Evolutionary conservation across 495 filamentous ascomycete species (phyloP), one percentile per base, ranked within the genome.

Genomic region (Neurospora sp.): DNA sequence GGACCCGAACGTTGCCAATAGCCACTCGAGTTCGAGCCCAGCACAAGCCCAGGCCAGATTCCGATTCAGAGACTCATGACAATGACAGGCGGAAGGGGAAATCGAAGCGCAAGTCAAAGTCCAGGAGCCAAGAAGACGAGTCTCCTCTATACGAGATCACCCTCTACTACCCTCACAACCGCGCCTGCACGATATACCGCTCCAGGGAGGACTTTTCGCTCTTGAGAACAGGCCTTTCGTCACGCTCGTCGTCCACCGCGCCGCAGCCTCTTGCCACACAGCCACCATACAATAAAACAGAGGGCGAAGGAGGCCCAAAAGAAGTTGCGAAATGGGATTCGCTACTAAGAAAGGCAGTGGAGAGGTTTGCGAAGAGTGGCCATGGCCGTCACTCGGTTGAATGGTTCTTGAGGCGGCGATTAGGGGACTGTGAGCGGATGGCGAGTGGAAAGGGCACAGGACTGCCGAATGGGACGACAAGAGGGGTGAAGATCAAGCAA

Each of bases 141-240:
- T 39, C 8, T 5, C 70, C 65, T 12, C 53, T 75, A 17, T 79
- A 73, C 75, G 72, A 75, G 27, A 69, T 81, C 22, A 75, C 71
- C 16, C 77, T 81, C 3, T 75, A 74, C 73, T 81, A 79, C 69
- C 8, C 61, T 22, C 73, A 73, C 41, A 80, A 81, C 78, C 77
- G 80, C 10, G 78, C 80, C 38, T 81, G 80, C 76, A 75, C 73
- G 39, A 72, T 81, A 70, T 73, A 73, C 73, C 79, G 79, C 44
- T 69, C 75, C 37, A 69, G 69, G 39, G 73, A 76, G 44, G 79
- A 81, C 70, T 77, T 81, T 59, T 40, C n/a, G 16, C 3, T 8
- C 4, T 71, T 81, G 53, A 42, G 35, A 20, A 27, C 27, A 14
- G 40, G 17, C 22, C 27, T 65, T 27, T 6, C 5, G 3, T 38